Evolutionary conservation across 805 yeast genomes (phyloP).

Genomic region (Pichia insulana): DNA sequence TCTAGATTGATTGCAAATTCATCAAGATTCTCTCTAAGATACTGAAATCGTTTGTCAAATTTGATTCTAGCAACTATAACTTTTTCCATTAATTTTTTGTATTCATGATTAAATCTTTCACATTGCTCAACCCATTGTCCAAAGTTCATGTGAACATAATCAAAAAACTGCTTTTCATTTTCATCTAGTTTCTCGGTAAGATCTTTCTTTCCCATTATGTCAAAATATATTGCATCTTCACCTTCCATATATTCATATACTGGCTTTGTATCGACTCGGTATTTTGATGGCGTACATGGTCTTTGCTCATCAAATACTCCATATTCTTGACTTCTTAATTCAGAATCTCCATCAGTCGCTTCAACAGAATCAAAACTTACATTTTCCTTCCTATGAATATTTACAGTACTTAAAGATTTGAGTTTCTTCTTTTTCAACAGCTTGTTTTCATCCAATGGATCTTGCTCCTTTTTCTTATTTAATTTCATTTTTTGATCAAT

Average conservation of each 20-base stretch:
- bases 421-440: constrained; percentile 1
- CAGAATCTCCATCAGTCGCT: constrained; percentile 6
- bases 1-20: constrained; percentile 15
- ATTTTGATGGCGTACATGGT: constrained; percentile 11
- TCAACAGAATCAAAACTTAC: constrained; percentile 3
- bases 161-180: constrained; percentile 14
- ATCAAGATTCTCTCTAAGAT: constrained; percentile 16
- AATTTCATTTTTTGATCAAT: constrained; percentile 4
- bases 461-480: neutral
- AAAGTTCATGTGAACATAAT: constrained; percentile 13
- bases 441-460: no score
- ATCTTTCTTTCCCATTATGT: constrained; percentile 9
- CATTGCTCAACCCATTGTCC: constrained; percentile 33
- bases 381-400: neutral
- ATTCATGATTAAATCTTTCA: constrained; percentile 24
- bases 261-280: constrained; percentile 9
- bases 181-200: constrained; percentile 6
- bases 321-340: neutral
- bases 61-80: constrained; percentile 32
- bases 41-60: constrained; percentile 30
- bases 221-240: constrained; percentile 11
- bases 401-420: neutral
- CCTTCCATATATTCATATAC: constrained; percentile 12
- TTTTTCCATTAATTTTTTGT: constrained; percentile 27
- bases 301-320: neutral